phyloP scores from a whole-genome alignment of 371 early-diverging fungal genomes.

The Apophysomyces ossiformis region DNA sequence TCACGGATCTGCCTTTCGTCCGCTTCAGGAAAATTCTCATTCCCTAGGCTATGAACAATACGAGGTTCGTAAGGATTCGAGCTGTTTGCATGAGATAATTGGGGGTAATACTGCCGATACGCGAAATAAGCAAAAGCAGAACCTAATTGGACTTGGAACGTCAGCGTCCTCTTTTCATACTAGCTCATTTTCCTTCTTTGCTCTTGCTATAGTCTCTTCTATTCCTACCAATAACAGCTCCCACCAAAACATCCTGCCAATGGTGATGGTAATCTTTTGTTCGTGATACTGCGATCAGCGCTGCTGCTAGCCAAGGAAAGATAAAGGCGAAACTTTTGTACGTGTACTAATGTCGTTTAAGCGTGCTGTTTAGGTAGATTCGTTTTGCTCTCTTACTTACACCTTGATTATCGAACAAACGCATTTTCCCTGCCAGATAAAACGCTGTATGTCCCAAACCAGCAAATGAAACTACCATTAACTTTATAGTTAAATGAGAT shows the following conservation, averaged over 20 bases:
- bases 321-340: constrained; percentile 69
- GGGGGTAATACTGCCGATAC: constrained; percentile 27
- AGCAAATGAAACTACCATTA: constrained; percentile 66
- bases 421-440: constrained; percentile 74
- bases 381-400: constrained; percentile 20
- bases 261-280: constrained; percentile 83
- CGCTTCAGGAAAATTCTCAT: background rate
- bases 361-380: background rate
- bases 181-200: background rate
- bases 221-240: constrained; percentile 51
- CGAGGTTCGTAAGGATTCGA: background rate
- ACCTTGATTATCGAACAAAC: constrained; percentile 69
- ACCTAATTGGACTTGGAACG: background rate
- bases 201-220: background rate
- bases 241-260: constrained; percentile 81
- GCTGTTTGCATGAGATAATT: constrained; percentile 14
- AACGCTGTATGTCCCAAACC: constrained; percentile 74
- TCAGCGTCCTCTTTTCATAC: background rate
- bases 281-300: constrained; percentile 73
- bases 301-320: constrained; percentile 68
- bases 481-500: background rate
- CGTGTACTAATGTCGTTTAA: constrained; percentile 42
- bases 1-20: background rate
- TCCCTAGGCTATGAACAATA: background rate
- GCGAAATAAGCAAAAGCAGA: constrained; percentile 22